Evolutionary conservation across 2,329 filamentous ascomycete species (phyloP), one percentile per base, ranked within the genome.

Genomic region (Monilinia aucupariae): DNA sequence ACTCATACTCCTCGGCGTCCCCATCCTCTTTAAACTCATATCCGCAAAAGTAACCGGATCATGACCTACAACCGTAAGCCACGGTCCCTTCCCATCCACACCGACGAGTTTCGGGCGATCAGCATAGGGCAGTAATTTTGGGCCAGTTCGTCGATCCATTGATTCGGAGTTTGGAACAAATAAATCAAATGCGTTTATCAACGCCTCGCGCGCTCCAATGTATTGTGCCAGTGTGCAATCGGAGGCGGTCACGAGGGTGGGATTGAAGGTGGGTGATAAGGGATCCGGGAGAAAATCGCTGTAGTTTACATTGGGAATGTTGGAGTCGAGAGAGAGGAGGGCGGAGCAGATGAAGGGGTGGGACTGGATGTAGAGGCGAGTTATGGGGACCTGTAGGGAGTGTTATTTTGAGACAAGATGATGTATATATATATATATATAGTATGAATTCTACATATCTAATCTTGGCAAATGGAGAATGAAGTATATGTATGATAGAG

Each of bases 271-370:
- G 12, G 69, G 66, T 39, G 69, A 65, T 30, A 67, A 66, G 6
- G 73, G 72, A 54, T 73, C 70, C 0, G 72, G 72, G 61, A 65
- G 39, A 32, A 73, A 71, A n/a, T 64, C 64, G 2, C 61, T 69
- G 45, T 72, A 74, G 47, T 74, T 68, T n/a, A 63, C 66, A 43
- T 74, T 74, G 13, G 68, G 67, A 2, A 74, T 73, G 37, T 74
- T 74, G 0, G 73, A 74, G 47, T 75, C 73, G 4, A 75, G 69
- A 54, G 74, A 67, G 2, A 75, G 63, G 15, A 74, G 67, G 5
- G 71, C 72, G 22, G 70, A 64, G 15, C 71, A 68, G 22, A 68
- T 65, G 0, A 58, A 66, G 15, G 72, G 70, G 39, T 72, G 69
- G 43, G 65, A 65, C 27, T 73, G 67, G 13, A 70, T 64, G 59